Evolutionary conservation across 257 asterid species (phyloP).

Genomic region (Primulina eburnea): DNA sequence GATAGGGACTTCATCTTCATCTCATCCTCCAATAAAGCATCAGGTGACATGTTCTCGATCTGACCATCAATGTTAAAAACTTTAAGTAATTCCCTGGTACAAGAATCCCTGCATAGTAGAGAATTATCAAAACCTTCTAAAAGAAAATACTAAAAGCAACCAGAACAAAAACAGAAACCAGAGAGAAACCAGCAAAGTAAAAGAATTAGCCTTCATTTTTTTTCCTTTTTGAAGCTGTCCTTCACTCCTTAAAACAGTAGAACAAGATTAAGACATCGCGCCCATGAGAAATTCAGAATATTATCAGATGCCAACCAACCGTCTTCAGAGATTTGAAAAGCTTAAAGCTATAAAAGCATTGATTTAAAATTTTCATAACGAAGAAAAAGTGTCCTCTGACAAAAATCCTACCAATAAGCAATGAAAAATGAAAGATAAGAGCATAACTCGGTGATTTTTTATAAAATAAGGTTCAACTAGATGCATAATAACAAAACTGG

Average conservation of each 20-base stretch:
- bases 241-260: background rate
- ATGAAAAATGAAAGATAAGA: constrained; percentile 2
- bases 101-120: constrained; percentile 74
- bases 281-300: background rate
- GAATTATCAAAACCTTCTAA: constrained; percentile 21
- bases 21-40: constrained; percentile 71
- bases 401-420: background rate
- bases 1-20: constrained; percentile 47
- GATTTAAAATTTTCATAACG: background rate
- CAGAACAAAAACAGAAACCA: constrained; percentile 7
- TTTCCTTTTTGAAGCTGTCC: background rate
- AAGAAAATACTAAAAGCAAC: constrained; percentile 20
- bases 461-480: background rate
- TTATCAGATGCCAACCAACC: background rate
- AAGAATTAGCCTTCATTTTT: constrained; percentile 3
- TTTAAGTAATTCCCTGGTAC: constrained; percentile 76
- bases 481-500: background rate
- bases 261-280: background rate
- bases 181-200: constrained; percentile 7
- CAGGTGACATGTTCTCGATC: constrained; percentile 69
- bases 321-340: background rate
- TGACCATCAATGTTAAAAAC: constrained; percentile 82
- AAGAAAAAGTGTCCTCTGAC: background rate
- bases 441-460: background rate
- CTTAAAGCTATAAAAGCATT: background rate